A percentile compares a stretch with the other conserved stretches of the same genome.
phyloP scores from a whole-genome alignment of 768 basidiomycete species.

The Galerina sulciceps region DNA sequence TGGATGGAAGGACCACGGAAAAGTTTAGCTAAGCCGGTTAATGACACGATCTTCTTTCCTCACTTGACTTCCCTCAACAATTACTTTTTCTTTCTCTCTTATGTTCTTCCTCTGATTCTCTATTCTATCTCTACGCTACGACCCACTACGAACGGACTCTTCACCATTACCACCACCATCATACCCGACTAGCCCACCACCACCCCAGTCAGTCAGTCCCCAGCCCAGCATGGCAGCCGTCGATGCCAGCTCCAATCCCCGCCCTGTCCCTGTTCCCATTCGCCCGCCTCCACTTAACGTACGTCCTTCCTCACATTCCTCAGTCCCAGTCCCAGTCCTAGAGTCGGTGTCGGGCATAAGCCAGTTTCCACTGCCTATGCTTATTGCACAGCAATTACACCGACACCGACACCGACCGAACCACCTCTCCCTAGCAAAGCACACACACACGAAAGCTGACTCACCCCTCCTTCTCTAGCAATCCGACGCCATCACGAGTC shows the following conservation, averaged over 20 bases:
- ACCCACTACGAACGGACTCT: background rate
- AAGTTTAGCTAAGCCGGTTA: conserved; percentile 21
- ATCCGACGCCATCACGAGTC: conserved; percentile 53
- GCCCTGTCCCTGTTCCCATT: background rate
- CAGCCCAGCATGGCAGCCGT: conserved; percentile 16
- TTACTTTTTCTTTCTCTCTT: conserved; percentile 5
- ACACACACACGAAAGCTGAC: background rate
- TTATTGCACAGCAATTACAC: background rate
- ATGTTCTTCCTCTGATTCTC: background rate
- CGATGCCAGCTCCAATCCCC: conserved; percentile 5
- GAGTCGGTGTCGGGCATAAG: background rate
- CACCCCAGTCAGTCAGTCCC: background rate
- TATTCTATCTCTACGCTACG: background rate
- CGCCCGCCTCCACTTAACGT: conserved; percentile 21
- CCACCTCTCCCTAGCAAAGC: background rate
- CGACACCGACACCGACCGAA: no score
- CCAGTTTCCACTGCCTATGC: background rate
- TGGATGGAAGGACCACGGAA: conserved; percentile 9
- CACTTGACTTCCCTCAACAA: background rate
- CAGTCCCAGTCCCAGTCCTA: no score
- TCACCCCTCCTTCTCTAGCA: conserved; percentile 29
- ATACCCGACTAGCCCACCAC: background rate
- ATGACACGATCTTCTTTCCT: conserved; percentile 15
- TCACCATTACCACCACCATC: background rate
- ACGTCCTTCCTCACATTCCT: conserved; percentile 1